These are phyloP conservation scores for Collybia sordida DNA, from an alignment of 768 basidiomycete species.

Conservation along the genomic window DNA sequence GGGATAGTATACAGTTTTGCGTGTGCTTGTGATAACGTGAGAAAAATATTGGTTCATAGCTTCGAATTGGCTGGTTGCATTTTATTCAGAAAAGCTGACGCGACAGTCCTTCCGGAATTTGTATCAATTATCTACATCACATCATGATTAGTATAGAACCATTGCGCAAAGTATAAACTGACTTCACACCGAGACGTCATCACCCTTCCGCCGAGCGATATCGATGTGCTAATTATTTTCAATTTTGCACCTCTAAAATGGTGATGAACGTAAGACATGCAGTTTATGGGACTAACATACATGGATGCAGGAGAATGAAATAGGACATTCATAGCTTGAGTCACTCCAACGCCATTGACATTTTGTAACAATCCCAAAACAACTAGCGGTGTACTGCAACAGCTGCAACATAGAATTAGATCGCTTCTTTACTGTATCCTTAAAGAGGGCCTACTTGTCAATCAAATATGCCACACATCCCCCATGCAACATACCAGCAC, in stretches of 20 bases:
- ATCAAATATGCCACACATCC: constrained; percentile 73
- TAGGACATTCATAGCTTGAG: constrained; percentile 65
- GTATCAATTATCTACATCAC: constrained; percentile 55
- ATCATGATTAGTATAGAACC: constrained; percentile 2
- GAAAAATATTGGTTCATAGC: constrained; percentile 27
- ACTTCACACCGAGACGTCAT: constrained; percentile 77
- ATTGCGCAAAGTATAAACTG: constrained; percentile 17
- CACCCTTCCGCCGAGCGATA: constrained; percentile 65
- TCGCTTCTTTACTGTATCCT: background rate
- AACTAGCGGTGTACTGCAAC: constrained; percentile 67
- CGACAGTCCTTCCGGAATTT: constrained; percentile 54
- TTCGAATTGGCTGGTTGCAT: constrained; percentile 64
- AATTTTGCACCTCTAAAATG: constrained; percentile 53
- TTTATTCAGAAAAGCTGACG: constrained; percentile 69
- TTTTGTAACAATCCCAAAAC: constrained; percentile 60
- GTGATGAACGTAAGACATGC: constrained; percentile 1
- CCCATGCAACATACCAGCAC: constrained; percentile 76
- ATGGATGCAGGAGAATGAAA: constrained; percentile 68
- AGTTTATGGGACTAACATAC: constrained; percentile 36
- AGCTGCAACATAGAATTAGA: constrained; percentile 33
- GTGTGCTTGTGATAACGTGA: background rate
- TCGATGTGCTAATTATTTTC: constrained; percentile 60
- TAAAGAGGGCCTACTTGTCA: constrained; percentile 52
- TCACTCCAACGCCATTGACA: constrained; percentile 73
- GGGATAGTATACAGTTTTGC: background rate